Evolutionary conservation across 257 asterid species (phyloP), one percentile per base, ranked within the genome.

Genomic region (Gentiana straminea): DNA sequence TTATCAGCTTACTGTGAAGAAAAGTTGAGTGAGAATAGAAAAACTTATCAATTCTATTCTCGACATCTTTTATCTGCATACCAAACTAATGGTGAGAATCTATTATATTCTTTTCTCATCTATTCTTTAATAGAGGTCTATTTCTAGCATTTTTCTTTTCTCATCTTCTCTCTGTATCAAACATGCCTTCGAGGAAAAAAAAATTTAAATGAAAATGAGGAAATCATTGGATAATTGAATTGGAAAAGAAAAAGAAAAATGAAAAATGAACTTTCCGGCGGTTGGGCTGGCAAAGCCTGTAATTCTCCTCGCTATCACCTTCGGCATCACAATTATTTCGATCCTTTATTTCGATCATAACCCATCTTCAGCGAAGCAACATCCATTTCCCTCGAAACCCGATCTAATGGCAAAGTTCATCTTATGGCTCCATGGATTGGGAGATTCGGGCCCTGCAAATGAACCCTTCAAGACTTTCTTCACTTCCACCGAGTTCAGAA

Each of bases 381-480:
- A 47, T 65, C 81, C 62, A 67, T 59, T 47, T 55, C 48, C 49
- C 13, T 49, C 45, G 2, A 35, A 43, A 11, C 52, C 39, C 2
- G 11, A 57, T 57, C 70, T 73, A 35, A 84, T 84, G 94, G 81
- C 80, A 65, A 85, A 78, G 80, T 87, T 92, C 51, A 54, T 92
- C 24, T 59, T 92, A 63, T 92, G 98, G 97, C 86, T 92, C 38
- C 98, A 92, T 49, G 97, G 98, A 11, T 80, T 87, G 73, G 98
- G 97, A 62, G 97, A 85, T 68, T 83, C 97, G 68, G 98, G 98
- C 49, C 93, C 94, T 6, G 95, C 95, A 55, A 91, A 91, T 69
- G 98, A 92, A 59, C 97, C 95, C 47, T 87, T 87, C 75, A 87
- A 74, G 77, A 55, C 81, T 60, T 59, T 87, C 50, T 92, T 92